Evolutionary conservation across 78 protist genomes (phyloP).

Genomic region (Guillardia theta): DNA sequence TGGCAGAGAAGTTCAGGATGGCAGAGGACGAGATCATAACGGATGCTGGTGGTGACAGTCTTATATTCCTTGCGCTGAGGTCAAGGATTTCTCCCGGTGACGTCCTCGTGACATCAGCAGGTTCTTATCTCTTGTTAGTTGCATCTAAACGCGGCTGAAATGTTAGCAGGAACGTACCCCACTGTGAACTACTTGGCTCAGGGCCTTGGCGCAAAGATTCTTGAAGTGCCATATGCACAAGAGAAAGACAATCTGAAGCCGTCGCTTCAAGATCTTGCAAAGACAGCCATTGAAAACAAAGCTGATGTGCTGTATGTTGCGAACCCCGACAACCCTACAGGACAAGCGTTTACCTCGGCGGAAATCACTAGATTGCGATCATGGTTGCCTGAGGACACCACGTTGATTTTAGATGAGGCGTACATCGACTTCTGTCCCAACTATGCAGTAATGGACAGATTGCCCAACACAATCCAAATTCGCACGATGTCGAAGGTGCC

Average conservation of each 20-base stretch:
- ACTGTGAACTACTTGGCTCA: neutral
- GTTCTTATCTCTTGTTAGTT: too few relatives aligned
- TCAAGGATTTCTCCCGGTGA: neutral
- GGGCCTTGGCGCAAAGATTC: neutral
- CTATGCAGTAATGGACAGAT: neutral
- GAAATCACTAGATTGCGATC: neutral
- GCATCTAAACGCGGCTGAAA: too few relatives aligned
- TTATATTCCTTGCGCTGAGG: neutral
- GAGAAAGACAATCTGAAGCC: neutral
- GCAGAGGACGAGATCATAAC: neutral
- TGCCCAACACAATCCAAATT: neutral
- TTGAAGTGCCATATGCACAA: neutral
- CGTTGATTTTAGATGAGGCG: neutral
- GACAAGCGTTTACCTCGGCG: neutral
- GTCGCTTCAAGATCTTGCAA: neutral
- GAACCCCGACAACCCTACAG: constrained; percentile 31
- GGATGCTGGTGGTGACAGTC: neutral
- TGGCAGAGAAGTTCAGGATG: neutral
- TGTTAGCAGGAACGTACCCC: neutral
- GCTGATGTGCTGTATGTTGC: neutral
- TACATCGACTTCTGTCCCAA: constrained; percentile 23
- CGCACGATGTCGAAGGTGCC: neutral
- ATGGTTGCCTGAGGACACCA: neutral
- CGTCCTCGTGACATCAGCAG: neutral
- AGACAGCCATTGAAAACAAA: neutral